These are phyloP conservation scores for Leishmania tarentolae DNA, from an alignment of 208 protist genomes.

Conservation along the genomic window DNA sequence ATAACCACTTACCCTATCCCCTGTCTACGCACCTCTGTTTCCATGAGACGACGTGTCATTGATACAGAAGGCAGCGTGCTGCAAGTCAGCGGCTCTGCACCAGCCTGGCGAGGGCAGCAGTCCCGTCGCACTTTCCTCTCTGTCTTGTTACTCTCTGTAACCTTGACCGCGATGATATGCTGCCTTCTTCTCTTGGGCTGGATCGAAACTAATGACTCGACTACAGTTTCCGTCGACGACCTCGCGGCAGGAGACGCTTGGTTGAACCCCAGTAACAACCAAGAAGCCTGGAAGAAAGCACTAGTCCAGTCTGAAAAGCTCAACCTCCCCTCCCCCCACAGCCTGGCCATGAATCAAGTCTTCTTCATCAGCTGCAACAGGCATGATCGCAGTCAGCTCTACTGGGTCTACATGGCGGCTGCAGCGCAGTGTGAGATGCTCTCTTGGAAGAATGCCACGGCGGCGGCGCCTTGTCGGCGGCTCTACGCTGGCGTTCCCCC, in stretches of 20 bases:
- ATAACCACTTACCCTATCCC: not conserved
- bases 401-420: slow-evolving; percentile 62
- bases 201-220: not conserved
- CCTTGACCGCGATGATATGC: slow-evolving; percentile 12
- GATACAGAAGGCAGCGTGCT: not conserved
- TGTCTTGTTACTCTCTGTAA: not conserved
- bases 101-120: not conserved
- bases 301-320: slow-evolving; percentile 5
- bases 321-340: slow-evolving; percentile 18
- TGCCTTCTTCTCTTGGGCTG: slow-evolving; percentile 7
- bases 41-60: slow-evolving; percentile 8
- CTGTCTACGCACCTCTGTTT: not conserved
- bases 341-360: slow-evolving; percentile 38
- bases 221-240: not conserved
- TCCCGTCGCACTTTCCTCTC: not conserved
- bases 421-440: slow-evolving; percentile 50
- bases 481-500: slow-evolving; percentile 32
- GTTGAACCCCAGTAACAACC: not conserved
- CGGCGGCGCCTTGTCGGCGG: slow-evolving; percentile 25
- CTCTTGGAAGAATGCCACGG: slow-evolving; percentile 10
- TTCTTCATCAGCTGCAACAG: slow-evolving; percentile 84
- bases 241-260: not conserved
- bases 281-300: slow-evolving; percentile 9
- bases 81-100: not conserved
- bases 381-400: slow-evolving; percentile 65